These are phyloP conservation scores for Penicillium sumatraense DNA, from an alignment of 2,329 filamentous ascomycete genomes.

Conservation along the genomic window DNA sequence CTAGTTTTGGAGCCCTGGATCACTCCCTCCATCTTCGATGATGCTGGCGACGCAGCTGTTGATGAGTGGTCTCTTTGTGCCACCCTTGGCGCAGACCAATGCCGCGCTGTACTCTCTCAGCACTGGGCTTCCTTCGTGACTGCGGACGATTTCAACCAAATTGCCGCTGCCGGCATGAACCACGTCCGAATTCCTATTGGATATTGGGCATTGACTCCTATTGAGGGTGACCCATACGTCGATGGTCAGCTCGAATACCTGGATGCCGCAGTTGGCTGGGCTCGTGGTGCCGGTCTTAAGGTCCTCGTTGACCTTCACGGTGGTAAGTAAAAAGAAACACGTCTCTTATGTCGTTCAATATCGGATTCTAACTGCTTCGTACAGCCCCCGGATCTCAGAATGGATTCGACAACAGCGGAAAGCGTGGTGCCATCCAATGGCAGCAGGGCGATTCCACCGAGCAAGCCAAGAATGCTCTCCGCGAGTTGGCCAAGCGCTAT, in stretches of 20 bases:
- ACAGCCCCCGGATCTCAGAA: slow-evolving; percentile 68
- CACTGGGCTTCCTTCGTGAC: slow-evolving; percentile 67
- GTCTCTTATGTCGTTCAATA: too few species aligned
- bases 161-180: slow-evolving; percentile 63
- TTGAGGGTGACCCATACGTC: slow-evolving; percentile 63
- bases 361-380: slow-evolving; percentile 4
- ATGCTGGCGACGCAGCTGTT: slow-evolving; percentile 52
- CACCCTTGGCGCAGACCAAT: slow-evolving; percentile 55
- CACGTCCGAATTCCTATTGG: slow-evolving; percentile 69
- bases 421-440: slow-evolving; percentile 45
- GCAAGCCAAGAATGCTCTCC: slow-evolving; percentile 58
- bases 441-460: slow-evolving; percentile 40
- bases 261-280: slow-evolving; percentile 64
- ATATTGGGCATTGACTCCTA: slow-evolving; percentile 65
- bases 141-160: slow-evolving; percentile 59
- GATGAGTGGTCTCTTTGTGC: slow-evolving; percentile 63
- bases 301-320: slow-evolving; percentile 72
- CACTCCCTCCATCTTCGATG: slow-evolving; percentile 64
- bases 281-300: slow-evolving; percentile 61
- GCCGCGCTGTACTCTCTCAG: slow-evolving; percentile 50
- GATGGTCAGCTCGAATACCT: slow-evolving; percentile 64
- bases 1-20: slow-evolving; percentile 69
- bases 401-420: slow-evolving; percentile 70
- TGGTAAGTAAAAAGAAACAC: slow-evolving; percentile 47
- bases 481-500: slow-evolving; percentile 63